Base-by-base conservation (phyloP, 306 rosid species). In the Herpetospermum pedunculosum region DNA sequence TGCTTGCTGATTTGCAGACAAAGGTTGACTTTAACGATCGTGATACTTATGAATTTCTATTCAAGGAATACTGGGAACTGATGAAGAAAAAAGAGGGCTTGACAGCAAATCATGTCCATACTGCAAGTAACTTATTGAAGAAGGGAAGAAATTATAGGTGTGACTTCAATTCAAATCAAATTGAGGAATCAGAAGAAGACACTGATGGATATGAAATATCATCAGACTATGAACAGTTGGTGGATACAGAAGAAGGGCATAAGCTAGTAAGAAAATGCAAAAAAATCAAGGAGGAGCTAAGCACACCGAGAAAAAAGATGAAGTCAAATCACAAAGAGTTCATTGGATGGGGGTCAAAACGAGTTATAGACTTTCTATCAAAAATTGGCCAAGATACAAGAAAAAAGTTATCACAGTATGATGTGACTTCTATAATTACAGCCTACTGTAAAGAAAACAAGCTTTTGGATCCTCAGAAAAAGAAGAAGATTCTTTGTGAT, bases 261-360 rank as follows among this genome's bases (percentile, higher is more conserved):
- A 75, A 75, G 69, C 49, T 84, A 16, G 52, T 13, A 40, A 54
- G 73, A 72, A 84, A 83, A 76, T 80, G 74, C 74, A 84, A 81
- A 74, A 77, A 44, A 25, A 67, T 79, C 74, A 14, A 16, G 74
- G 75, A 57, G 80, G 76, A 85, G 63, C 29, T 8, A 40, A 18
- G 38, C 34, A 6, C 57, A n/a, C 69, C 5, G 29, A 81, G 78
- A 74, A 81, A 67, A 76, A 83, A 78, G 76, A 82, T 0, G 65
- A 84, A 78, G 75, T 73, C 80, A 43, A 83, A 75, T 83, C 83
- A 79, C 77, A 83, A 49, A 30, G 87, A 87, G 67, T 89, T 86
- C 79, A 70, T 76, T 76, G 97, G 93, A 35, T 92, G 97, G 97
- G 90, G 88, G 52, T 86, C 96, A 28, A 83, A 74, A 82, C 54